phyloP scores from a whole-genome alignment of 805 yeast genomes.

The Candida multigemmis region DNA sequence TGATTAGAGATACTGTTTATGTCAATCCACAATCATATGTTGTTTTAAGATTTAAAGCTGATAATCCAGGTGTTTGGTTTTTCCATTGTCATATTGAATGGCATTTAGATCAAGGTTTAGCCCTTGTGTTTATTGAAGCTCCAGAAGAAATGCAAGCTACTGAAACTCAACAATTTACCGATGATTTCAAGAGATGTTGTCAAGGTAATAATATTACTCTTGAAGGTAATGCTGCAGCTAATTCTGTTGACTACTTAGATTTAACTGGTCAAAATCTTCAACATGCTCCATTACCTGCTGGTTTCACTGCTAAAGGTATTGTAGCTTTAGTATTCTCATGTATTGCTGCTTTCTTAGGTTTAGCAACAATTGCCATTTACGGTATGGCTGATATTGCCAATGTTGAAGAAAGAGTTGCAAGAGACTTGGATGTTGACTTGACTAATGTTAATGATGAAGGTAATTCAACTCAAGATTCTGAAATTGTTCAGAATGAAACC shows the following conservation, averaged over 20 bases:
- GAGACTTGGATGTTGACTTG: slow-evolving; percentile 43
- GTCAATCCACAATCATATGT: slow-evolving; percentile 61
- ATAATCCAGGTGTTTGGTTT: slow-evolving; percentile 91
- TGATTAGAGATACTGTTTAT: slow-evolving; percentile 62
- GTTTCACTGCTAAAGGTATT: slow-evolving; percentile 92
- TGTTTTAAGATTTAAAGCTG: slow-evolving; percentile 66
- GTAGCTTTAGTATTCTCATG: slow-evolving; percentile 90
- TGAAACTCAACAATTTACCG: slow-evolving; percentile 48
- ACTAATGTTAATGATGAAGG: slow-evolving; percentile 19
- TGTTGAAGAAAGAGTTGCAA: slow-evolving; percentile 53
- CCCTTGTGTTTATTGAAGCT: slow-evolving; percentile 62
- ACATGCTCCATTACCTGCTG: slow-evolving; percentile 58
- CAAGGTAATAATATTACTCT: slow-evolving; percentile 39
- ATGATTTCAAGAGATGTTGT: slow-evolving; percentile 56
- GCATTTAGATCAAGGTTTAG: slow-evolving; percentile 79
- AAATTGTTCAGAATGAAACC: no score
- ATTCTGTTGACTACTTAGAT: slow-evolving; percentile 52
- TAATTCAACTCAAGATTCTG: no score
- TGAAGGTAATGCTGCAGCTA: slow-evolving; percentile 88
- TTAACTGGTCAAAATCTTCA: slow-evolving; percentile 72
- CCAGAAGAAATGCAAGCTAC: slow-evolving; percentile 41
- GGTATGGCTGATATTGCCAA: slow-evolving; percentile 79
- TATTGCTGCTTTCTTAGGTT: slow-evolving; percentile 77
- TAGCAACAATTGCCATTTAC: slow-evolving; percentile 66
- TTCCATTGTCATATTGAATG: slow-evolving; percentile 90